phyloP scores from a whole-genome alignment of 2,329 filamentous ascomycete genomes.

The Penicillium sp. region DNA sequence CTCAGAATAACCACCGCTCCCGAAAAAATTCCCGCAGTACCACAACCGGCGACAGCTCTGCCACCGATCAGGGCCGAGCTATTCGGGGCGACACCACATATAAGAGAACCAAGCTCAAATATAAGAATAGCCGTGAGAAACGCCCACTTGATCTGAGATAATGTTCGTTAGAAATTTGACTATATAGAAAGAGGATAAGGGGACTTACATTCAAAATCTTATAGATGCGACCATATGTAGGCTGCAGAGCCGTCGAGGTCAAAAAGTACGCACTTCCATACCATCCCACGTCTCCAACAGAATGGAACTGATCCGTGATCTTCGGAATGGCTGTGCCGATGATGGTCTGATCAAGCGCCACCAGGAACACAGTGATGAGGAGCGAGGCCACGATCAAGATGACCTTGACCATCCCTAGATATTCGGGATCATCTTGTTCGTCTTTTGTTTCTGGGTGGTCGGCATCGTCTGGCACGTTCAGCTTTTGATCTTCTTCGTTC shows the following conservation, averaged over 20 bases:
- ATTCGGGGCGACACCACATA: slow-evolving; percentile 36
- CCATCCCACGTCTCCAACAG: slow-evolving; percentile 45
- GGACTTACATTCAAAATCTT: slow-evolving; percentile 15
- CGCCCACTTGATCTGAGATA: slow-evolving; percentile 34
- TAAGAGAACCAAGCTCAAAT: slow-evolving; percentile 38
- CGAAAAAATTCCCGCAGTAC: slow-evolving; percentile 29
- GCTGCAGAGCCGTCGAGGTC: slow-evolving; percentile 39
- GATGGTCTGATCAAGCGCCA: slow-evolving; percentile 41
- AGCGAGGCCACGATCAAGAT: slow-evolving; percentile 32
- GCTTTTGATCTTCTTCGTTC: too few relatives aligned
- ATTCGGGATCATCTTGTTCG: slow-evolving; percentile 18
- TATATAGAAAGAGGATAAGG: slow-evolving; percentile 25
- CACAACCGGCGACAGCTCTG: slow-evolving; percentile 33
- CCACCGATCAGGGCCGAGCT: slow-evolving; percentile 35
- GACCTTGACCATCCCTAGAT: slow-evolving; percentile 29
- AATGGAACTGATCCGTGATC: slow-evolving; percentile 47
- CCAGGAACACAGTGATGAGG: slow-evolving; percentile 35
- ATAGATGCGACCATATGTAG: slow-evolving; percentile 43
- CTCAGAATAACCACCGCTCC: slow-evolving; percentile 27
- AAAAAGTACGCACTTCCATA: slow-evolving; percentile 25
- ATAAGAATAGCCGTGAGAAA: slow-evolving; percentile 36
- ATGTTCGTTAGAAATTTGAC: background rate
- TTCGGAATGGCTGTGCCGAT: slow-evolving; percentile 46
- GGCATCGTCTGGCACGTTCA: too few relatives aligned
- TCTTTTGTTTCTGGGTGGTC: too few relatives aligned